Percentiles rank a stretch among this genome's conserved stretches.
These are phyloP conservation scores for Fusarium metavorans DNA, from an alignment of 2,329 filamentous ascomycete genomes.

Conservation along the genomic window DNA sequence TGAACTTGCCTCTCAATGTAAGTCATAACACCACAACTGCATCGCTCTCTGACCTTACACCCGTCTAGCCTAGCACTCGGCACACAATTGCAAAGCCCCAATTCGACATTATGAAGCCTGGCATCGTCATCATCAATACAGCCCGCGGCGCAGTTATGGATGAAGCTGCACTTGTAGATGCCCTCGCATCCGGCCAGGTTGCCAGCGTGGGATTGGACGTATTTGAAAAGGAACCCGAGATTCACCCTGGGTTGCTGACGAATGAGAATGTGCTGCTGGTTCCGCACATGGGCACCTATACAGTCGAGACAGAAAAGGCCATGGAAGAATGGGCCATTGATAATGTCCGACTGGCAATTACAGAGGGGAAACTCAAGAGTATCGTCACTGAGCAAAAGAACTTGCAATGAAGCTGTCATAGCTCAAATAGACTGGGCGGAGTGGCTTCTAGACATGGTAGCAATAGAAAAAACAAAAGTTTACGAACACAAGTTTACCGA, in stretches of 20 bases:
- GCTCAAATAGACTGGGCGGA: not conserved
- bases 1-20: constrained; percentile 86
- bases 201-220: constrained; percentile 82
- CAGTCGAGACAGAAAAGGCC: constrained; percentile 71
- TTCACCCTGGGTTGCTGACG: constrained; percentile 77
- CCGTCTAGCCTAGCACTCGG: constrained; percentile 67
- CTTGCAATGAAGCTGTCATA: constrained; percentile 32
- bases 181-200: constrained; percentile 77
- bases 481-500: not conserved
- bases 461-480: not conserved
- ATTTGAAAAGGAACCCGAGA: constrained; percentile 82
- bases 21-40: constrained; percentile 49
- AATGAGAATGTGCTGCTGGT: constrained; percentile 81
- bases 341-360: constrained; percentile 74
- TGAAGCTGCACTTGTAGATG: constrained; percentile 81
- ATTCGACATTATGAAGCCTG: constrained; percentile 82
- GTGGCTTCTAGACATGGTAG: not conserved
- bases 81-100: constrained; percentile 80
- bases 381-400: constrained; percentile 77
- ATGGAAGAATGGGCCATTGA: constrained; percentile 83
- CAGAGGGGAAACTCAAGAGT: constrained; percentile 72
- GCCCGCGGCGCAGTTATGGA: constrained; percentile 86
- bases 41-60: not conserved
- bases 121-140: constrained; percentile 84
- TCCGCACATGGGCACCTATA: constrained; percentile 90